Evolutionary conservation across 345 rosid species (phyloP).

Genomic region (Populus euphratica): DNA sequence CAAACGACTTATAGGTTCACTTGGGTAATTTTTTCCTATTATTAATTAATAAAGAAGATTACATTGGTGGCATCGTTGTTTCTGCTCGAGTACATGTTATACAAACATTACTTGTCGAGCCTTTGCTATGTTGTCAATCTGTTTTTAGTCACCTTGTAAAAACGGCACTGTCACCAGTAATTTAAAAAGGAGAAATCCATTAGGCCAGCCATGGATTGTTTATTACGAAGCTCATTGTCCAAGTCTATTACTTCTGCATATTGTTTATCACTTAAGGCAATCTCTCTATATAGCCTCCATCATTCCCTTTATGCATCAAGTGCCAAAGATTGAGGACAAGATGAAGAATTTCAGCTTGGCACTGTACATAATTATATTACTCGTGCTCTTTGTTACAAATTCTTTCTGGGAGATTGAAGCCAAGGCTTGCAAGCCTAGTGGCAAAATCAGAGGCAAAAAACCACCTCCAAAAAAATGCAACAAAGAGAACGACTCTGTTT

Average conservation of each 20-base stretch:
- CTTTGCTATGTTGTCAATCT: too few species aligned
- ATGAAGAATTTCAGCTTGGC: neutral
- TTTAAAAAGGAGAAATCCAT: too few species aligned
- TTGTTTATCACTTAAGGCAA: neutral
- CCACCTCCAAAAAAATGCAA: conserved; percentile 32
- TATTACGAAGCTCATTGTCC: neutral
- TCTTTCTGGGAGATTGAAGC: conserved; percentile 2
- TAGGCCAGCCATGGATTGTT: too few species aligned
- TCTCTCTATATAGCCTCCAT: neutral
- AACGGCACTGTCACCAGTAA: too few species aligned
- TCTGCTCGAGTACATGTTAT: too few species aligned
- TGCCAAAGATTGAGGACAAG: neutral
- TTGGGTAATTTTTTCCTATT: neutral
- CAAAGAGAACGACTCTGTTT: conserved; percentile 25
- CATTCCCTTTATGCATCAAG: neutral
- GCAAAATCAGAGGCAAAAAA: conserved; percentile 25
- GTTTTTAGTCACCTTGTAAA: too few species aligned
- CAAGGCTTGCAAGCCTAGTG: conserved; percentile 26
- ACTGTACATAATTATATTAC: neutral
- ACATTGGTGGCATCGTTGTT: too few species aligned
- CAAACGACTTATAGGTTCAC: neutral
- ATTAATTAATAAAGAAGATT: too few species aligned
- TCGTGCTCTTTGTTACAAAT: neutral
- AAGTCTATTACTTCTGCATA: neutral
- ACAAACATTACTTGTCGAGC: too few species aligned